Conservation (phyloP, 2,329 filamentous ascomycete genomes). For the Diaporthe velutina region DNA sequence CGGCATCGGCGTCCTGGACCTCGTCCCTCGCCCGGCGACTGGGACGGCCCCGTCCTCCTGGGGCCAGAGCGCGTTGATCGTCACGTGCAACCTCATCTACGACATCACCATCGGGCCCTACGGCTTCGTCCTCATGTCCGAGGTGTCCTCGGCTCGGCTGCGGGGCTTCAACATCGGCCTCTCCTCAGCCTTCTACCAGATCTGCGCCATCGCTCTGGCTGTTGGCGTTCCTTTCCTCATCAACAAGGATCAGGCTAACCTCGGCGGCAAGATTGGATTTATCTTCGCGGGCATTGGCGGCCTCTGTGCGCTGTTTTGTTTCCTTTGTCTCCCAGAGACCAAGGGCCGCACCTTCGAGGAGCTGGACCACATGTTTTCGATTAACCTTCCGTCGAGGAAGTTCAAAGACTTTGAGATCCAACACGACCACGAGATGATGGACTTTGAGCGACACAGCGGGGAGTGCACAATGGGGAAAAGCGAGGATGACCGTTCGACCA, state of each 20-base stretch:
- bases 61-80: constrained; percentile 54
- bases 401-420: constrained; percentile 23
- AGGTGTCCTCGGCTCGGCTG: constrained; percentile 40
- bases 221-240: constrained; percentile 52
- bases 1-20: constrained; percentile 54
- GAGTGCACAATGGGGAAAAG: background rate
- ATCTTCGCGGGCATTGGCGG: constrained; percentile 46
- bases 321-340: constrained; percentile 38
- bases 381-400: constrained; percentile 15
- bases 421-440: background rate
- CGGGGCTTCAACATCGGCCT: constrained; percentile 41
- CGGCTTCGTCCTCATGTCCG: constrained; percentile 40
- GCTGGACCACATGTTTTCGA: constrained; percentile 35
- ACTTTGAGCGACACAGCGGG: background rate
- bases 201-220: constrained; percentile 48
- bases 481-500: background rate
- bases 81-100: constrained; percentile 44
- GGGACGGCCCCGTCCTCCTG: constrained; percentile 45
- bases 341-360: constrained; percentile 38
- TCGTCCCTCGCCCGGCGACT: constrained; percentile 48
- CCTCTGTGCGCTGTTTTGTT: constrained; percentile 47
- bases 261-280: constrained; percentile 49
- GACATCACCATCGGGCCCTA: constrained; percentile 41
- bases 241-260: constrained; percentile 49
- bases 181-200: constrained; percentile 43